These are phyloP conservation scores for Geranium incanum DNA, from an alignment of 441 rosid species.

Conservation along the genomic window DNA sequence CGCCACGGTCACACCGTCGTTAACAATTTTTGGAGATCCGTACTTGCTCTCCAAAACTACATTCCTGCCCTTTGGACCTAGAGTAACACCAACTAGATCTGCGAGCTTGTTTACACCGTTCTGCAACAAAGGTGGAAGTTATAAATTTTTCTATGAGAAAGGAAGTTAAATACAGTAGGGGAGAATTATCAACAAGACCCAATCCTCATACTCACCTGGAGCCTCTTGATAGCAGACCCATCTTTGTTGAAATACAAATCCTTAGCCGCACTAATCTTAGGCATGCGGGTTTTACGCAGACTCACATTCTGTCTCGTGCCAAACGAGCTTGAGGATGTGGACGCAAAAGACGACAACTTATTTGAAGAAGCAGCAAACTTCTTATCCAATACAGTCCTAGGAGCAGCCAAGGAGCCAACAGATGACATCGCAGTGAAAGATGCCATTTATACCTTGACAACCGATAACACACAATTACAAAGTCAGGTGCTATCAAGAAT, in stretches of 20 bases:
- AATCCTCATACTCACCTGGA: slow-evolving; percentile 53
- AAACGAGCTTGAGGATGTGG: slow-evolving; percentile 48
- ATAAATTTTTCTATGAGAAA: background rate
- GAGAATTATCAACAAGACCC: background rate
- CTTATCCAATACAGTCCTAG: slow-evolving; percentile 40
- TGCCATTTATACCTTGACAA: slow-evolving; percentile 41
- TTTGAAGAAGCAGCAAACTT: slow-evolving; percentile 44
- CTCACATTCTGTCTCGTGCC: slow-evolving; percentile 41
- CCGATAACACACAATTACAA: slow-evolving; percentile 17
- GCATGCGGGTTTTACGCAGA: slow-evolving; percentile 36
- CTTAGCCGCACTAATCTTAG: slow-evolving; percentile 68
- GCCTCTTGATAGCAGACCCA: slow-evolving; percentile 71
- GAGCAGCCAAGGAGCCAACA: slow-evolving; percentile 53
- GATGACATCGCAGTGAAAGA: slow-evolving; percentile 60
- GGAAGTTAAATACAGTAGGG: background rate
- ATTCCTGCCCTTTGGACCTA: slow-evolving; percentile 93
- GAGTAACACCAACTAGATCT: slow-evolving; percentile 90
- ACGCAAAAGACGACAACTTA: slow-evolving; percentile 59
- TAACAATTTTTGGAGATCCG: slow-evolving; percentile 92
- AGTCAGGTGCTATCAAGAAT: background rate
- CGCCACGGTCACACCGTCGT: slow-evolving; percentile 94
- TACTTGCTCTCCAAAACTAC: slow-evolving; percentile 98
- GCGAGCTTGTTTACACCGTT: slow-evolving; percentile 95
- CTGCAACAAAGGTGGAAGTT: slow-evolving; percentile 26
- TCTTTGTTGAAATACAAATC: slow-evolving; percentile 91